These are phyloP conservation scores for Brassica juncea DNA, from an alignment of 345 rosid species.

Conservation along the genomic window DNA sequence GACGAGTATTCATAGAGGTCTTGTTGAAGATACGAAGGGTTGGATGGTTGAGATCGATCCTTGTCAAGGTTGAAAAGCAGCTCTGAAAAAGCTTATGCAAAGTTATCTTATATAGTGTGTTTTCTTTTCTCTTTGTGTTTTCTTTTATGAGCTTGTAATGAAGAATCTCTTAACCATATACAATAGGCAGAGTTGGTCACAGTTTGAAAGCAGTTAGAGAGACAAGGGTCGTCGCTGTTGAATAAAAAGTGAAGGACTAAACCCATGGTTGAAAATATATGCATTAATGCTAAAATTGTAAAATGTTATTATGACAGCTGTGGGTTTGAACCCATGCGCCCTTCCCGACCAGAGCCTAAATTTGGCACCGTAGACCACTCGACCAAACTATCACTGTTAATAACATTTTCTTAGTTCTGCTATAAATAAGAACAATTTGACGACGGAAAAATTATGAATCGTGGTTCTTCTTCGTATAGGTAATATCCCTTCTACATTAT, in stretches of 20 bases:
- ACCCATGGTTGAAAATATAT: too few relatives aligned
- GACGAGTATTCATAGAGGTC: slow-evolving; percentile 36
- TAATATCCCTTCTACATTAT: too few relatives aligned
- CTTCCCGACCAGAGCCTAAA: slow-evolving; percentile 99
- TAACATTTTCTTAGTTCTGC: too few relatives aligned
- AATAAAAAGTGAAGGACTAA: not conserved
- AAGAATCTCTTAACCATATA: not conserved
- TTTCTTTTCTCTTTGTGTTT: not conserved
- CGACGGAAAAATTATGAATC: too few relatives aligned
- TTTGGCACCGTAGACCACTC: slow-evolving; percentile 61
- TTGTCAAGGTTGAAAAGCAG: not conserved
- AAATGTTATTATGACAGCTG: slow-evolving; percentile 64
- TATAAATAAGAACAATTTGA: too few relatives aligned
- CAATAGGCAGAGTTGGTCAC: not conserved
- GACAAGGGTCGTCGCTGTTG: not conserved
- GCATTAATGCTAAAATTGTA: not conserved
- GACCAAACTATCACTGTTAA: too few relatives aligned
- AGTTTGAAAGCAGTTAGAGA: not conserved
- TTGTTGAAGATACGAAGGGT: slow-evolving; percentile 34
- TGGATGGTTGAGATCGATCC: slow-evolving; percentile 37
- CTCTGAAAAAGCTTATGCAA: not conserved
- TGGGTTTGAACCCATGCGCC: slow-evolving; percentile 99
- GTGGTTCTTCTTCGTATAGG: too few relatives aligned
- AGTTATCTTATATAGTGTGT: not conserved
- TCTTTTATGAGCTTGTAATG: not conserved